Evolutionary conservation across 352 stramenopile species (phyloP), one percentile per base, ranked within the genome.

Genomic region (Globisporangium cederbergense): DNA sequence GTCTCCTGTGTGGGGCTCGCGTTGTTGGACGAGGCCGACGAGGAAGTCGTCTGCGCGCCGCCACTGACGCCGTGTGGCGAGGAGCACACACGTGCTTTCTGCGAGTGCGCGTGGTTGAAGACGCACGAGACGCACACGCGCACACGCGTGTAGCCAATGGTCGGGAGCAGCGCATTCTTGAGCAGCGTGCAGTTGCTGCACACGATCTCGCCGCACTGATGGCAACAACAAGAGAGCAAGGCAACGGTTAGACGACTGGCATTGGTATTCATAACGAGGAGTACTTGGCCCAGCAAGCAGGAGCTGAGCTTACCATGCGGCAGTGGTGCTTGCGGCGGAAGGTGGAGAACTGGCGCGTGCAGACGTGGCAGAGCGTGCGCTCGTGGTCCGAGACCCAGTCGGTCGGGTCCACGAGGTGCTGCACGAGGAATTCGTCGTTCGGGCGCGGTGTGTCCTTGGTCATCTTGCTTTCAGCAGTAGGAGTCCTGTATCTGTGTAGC

Each of bases 241-340:
- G 1, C 36, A 42, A 42, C 4, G 30, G 30, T 57, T 42, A 57
- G 51, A 42, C 11, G 22, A 16, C 30, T 8, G 11, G n/a, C 22
- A 3, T 6, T 7, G 28, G 30, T 6, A 57, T 36, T 8, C 10
- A 42, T 42, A 11, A 42, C 49, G 49, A 58, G 36, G 22, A 65
- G 18, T 38, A 13, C 36, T 18, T 42, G 32, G 2, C 36, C 9
- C 36, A 42, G 14, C 9, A 42, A 42, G 28, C 4, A 36, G 34
- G 2, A 30, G 9, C 11, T 14, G 32, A 25, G 61, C 72, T 34
- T 67, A 89, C 80, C 82, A 93, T 93, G 61, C 86, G 82, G 69
- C 86, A 95, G 72, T 95, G 86, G 72, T 95, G 86, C 69, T 95
- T 95, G 71, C 86, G 86, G 43, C 83, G 83, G 66, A 95, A 95